Conservation (phyloP, 192 early-diverging fungal species). For the Dispira simplex region DNA sequence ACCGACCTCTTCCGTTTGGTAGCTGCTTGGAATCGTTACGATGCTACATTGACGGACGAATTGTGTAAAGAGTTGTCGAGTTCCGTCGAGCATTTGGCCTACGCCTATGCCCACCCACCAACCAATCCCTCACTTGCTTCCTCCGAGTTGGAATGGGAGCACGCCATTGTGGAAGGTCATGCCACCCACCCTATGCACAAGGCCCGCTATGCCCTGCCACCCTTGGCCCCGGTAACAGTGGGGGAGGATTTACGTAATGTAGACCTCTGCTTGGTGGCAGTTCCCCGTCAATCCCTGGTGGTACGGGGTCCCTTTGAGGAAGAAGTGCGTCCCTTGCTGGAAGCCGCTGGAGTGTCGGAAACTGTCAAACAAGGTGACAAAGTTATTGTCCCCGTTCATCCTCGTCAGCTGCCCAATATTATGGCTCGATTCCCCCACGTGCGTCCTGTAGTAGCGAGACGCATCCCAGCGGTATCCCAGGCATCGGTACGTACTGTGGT, state of each 20-base stretch:
- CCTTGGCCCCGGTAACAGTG: constrained; percentile 27
- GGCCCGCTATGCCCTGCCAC: constrained; percentile 33
- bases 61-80: constrained; percentile 34
- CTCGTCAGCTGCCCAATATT: constrained; percentile 45
- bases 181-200: constrained; percentile 58
- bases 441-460: constrained; percentile 14
- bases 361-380: constrained; percentile 14
- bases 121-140: constrained; percentile 19
- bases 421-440: constrained; percentile 26
- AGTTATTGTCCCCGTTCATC: constrained; percentile 39
- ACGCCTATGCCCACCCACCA: constrained; percentile 22
- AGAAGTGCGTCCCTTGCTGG: constrained; percentile 20
- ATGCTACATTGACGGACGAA: constrained; percentile 14
- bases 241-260: constrained; percentile 25
- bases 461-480: constrained; percentile 24
- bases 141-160: constrained; percentile 43
- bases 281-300: constrained; percentile 23
- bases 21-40: constrained; percentile 25
- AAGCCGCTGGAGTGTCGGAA: constrained; percentile 16
- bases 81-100: constrained; percentile 24
- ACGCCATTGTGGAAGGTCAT: constrained; percentile 45
- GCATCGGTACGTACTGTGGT: constrained; percentile 43
- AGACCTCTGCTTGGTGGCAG: constrained; percentile 27
- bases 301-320: constrained; percentile 31
- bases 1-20: constrained; percentile 28